Percentiles rank a stretch among this genome's conserved stretches.
phyloP scores from a whole-genome alignment of 768 basidiomycete genomes.

The Tulasnella sp. region DNA sequence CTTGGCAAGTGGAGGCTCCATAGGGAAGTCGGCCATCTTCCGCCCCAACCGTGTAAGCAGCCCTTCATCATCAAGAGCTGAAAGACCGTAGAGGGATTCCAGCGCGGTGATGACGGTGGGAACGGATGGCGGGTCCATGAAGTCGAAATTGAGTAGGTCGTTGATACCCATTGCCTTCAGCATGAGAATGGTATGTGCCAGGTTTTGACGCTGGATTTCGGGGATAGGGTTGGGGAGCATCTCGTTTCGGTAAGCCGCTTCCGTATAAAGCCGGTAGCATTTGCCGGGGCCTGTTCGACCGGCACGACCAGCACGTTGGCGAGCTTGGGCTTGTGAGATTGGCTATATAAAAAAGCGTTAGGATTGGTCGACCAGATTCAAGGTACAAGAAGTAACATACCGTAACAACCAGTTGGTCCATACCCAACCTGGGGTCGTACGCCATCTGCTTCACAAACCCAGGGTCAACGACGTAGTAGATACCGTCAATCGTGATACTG shows the following conservation, averaged over 20 bases:
- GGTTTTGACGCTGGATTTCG: constrained; percentile 93
- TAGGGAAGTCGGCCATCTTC: constrained; percentile 99
- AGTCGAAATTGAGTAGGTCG: constrained; percentile 94
- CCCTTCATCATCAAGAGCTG: constrained; percentile 95
- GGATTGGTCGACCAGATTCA: no score
- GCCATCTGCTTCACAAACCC: constrained; percentile 99
- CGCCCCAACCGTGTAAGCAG: constrained; percentile 88
- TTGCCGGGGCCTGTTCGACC: constrained; percentile 98
- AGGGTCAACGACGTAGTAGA: constrained; percentile 98
- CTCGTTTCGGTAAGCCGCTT: constrained; percentile 96
- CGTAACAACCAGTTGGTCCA: constrained; percentile 98
- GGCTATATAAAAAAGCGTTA: constrained; percentile 43
- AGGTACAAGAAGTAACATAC: constrained; percentile 31
- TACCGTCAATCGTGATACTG: constrained; percentile 94
- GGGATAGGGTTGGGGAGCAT: constrained; percentile 98
- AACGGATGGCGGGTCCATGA: constrained; percentile 98
- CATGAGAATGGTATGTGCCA: constrained; percentile 88
- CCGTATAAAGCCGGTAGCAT: constrained; percentile 96
- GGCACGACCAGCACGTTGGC: constrained; percentile 92
- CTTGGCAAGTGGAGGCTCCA: constrained; percentile 94
- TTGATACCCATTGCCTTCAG: constrained; percentile 99
- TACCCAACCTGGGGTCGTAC: constrained; percentile 92
- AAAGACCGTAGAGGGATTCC: constrained; percentile 90
- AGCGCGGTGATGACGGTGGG: constrained; percentile 96
- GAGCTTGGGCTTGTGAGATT: constrained; percentile 96